phyloP scores from a whole-genome alignment of 352 stramenopile species.

The Elongisporangium prolatum region DNA sequence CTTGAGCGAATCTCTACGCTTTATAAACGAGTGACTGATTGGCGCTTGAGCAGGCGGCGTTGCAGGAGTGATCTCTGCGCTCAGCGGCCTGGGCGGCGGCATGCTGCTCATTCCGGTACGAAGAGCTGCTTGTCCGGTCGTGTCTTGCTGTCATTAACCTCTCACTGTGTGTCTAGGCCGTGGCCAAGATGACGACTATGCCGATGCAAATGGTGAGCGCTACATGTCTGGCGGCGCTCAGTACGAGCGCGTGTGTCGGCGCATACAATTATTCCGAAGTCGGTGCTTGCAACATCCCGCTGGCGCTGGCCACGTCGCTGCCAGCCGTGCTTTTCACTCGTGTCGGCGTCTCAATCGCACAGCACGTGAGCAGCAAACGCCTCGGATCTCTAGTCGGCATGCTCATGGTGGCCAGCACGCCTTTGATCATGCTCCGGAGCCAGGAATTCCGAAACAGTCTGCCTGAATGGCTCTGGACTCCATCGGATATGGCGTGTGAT shows the following conservation, averaged over 20 bases:
- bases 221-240: constrained; percentile 19
- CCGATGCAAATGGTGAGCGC: constrained; percentile 22
- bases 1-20: too few relatives aligned
- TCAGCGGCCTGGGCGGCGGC: constrained; percentile 20
- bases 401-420: constrained; percentile 17
- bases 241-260: constrained; percentile 14
- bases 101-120: constrained; percentile 21
- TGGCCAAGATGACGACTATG: constrained; percentile 16
- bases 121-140: neutral
- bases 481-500: too few relatives aligned
- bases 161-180: constrained; percentile 4
- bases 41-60: constrained; percentile 9
- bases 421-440: constrained; percentile 14
- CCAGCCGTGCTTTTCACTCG: constrained; percentile 17
- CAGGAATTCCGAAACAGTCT: too few relatives aligned
- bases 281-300: constrained; percentile 16
- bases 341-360: constrained; percentile 13
- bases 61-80: constrained; percentile 15
- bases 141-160: neutral
- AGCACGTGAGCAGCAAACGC: constrained; percentile 16
- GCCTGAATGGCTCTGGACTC: too few relatives aligned
- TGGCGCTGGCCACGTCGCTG: constrained; percentile 16
- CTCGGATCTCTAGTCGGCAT: constrained; percentile 13
- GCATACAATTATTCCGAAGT: constrained; percentile 17
- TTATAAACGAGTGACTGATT: too few relatives aligned